Conservation (phyloP, 768 basidiomycete genomes). For the Lanmaoa pseudosensibilis region DNA sequence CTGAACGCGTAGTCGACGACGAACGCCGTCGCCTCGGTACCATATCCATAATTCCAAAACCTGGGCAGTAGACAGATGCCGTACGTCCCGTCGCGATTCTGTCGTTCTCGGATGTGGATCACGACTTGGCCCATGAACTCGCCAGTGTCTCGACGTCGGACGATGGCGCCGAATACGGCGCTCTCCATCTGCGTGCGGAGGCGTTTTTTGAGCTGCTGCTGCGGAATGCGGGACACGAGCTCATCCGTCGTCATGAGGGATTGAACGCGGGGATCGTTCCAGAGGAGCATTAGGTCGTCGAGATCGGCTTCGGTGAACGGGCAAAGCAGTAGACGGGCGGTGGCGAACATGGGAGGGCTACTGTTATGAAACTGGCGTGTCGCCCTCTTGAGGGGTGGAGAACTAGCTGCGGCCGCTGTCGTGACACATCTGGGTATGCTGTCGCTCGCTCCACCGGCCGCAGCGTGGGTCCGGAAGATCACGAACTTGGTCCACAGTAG, state of each 20-base stretch:
- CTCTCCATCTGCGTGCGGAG: constrained; percentile 24
- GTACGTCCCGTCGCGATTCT: constrained; percentile 34
- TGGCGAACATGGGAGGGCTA: constrained; percentile 26
- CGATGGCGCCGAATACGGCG: constrained; percentile 30
- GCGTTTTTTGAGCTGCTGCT: constrained; percentile 15
- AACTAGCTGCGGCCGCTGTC: constrained; percentile 24
- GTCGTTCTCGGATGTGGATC: constrained; percentile 25
- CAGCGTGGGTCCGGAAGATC: constrained; percentile 3
- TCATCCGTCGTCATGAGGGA: constrained; percentile 17
- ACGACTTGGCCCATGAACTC: constrained; percentile 36
- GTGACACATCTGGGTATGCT: background rate
- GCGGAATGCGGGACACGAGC: constrained; percentile 3
- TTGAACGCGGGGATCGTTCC: constrained; percentile 32
- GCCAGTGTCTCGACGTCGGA: constrained; percentile 29
- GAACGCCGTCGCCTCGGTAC: constrained; percentile 41
- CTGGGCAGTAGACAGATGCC: constrained; percentile 31
- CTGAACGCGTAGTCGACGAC: constrained; percentile 42
- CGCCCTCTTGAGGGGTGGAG: background rate
- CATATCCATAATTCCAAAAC: constrained; percentile 43
- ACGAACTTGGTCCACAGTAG: background rate
- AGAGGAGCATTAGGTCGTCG: constrained; percentile 29
- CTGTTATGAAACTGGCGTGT: background rate
- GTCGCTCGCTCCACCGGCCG: background rate
- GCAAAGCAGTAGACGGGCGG: constrained; percentile 36
- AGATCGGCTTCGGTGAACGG: constrained; percentile 35